Evolutionary conservation across 2,329 filamentous ascomycete species (phyloP), one percentile per base, ranked within the genome.

Genomic region (Aulographum hederae): DNA sequence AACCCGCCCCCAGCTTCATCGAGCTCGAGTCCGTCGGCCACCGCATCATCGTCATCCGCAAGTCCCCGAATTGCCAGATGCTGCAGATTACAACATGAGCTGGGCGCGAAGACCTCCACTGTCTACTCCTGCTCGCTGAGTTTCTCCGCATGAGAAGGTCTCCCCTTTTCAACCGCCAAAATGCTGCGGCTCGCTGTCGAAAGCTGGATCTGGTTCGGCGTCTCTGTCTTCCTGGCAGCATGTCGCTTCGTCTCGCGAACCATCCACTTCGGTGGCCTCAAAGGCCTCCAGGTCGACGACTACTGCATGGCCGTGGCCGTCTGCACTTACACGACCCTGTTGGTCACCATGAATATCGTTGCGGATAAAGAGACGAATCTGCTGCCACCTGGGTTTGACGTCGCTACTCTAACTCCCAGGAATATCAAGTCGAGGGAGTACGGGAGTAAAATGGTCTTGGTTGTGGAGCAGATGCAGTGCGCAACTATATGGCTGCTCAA

Each of bases 371-470:
- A 39, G 30, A 50, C 47, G 35, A 55, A 55, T 25, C 43, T 55
- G 18, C 46, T 54, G 17, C 42, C 44, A 4, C 50, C 50, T 4
- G 44, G 38, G 19, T 43, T 46, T 15, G 45, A 53, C 28, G 41
- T 48, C 4, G 43, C 45, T 2, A 28, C 35, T 4, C 51, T 52
- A 18, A 44, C 43, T 12, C 45, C 52, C 1, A 38, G 54, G 3
- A 56, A 60, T 5, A 51, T 57, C n/a, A 32, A 46, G 1, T 38
- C 43, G 18, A 58, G 63, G 11, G 47, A 64, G 4, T 58, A 53
- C 30, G 66, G 66, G n/a, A 67, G 63, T 41, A 67, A 67, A 39
- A 56, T 66, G 42, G 61, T 65, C 1, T 48, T 69, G 32, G 60
- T 61, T 0, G 57, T 63, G 11, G 66, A 69, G 38, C 56, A 67